These are phyloP conservation scores for Raphanus raphanistrum DNA, from an alignment of 345 rosid genomes.

Conservation along the genomic window DNA sequence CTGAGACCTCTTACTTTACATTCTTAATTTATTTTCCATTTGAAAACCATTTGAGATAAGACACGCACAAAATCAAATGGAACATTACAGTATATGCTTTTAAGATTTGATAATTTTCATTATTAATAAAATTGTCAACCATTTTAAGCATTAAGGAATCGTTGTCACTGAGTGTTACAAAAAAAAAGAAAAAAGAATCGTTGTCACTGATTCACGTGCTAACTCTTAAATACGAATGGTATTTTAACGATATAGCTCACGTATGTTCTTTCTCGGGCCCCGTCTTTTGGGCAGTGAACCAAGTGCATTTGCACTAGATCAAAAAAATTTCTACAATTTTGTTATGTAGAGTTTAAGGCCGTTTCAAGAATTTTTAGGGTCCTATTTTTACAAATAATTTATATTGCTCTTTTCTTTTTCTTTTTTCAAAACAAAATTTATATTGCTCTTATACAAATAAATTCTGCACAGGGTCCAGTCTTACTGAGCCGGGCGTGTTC, in stretches of 20 bases:
- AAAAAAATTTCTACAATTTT: no score
- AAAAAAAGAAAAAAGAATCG: background rate
- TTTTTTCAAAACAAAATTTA: no score
- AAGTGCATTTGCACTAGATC: no score
- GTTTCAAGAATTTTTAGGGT: no score
- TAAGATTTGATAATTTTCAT: slow-evolving; percentile 14
- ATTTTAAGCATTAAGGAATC: slow-evolving; percentile 2
- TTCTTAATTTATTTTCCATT: background rate
- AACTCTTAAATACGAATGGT: background rate
- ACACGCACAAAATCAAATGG: slow-evolving; percentile 10
- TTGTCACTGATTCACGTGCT: slow-evolving; percentile 9
- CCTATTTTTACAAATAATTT: no score
- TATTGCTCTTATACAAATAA: no score
- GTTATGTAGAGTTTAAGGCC: no score
- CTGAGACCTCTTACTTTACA: background rate
- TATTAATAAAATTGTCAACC: slow-evolving; percentile 20
- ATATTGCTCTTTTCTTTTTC: no score
- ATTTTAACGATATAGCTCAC: slow-evolving; percentile 7
- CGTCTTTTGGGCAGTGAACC: no score
- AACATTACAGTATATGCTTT: slow-evolving; percentile 5
- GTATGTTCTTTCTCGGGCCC: background rate
- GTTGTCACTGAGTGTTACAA: no score
- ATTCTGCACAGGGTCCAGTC: no score
- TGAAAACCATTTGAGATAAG: slow-evolving; percentile 14
- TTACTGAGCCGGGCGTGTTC: background rate